These are phyloP conservation scores for Phytophthora hibernalis DNA, from an alignment of 352 stramenopile species.

Conservation along the genomic window DNA sequence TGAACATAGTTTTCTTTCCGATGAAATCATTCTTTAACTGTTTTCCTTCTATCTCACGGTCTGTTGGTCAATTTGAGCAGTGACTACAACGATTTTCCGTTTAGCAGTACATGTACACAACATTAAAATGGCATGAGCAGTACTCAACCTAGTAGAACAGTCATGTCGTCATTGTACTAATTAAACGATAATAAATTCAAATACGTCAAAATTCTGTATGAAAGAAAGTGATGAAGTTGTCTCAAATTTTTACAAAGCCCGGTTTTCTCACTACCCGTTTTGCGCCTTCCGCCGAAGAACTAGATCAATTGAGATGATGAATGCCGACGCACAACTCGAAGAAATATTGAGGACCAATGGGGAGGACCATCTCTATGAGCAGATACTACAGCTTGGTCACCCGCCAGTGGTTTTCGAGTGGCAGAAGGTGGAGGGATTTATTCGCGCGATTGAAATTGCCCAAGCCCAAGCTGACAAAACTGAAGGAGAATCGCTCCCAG, in stretches of 20 bases:
- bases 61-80: too few species aligned
- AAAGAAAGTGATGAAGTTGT: neutral
- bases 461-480: constrained; percentile 3
- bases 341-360: constrained; percentile 22
- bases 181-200: too few species aligned
- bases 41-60: too few species aligned
- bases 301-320: constrained; percentile 16
- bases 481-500: constrained; percentile 2
- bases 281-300: too few species aligned
- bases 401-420: constrained; percentile 22
- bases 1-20: too few species aligned
- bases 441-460: constrained; percentile 31
- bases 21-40: too few species aligned
- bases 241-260: too few species aligned
- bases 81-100: too few species aligned
- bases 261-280: neutral
- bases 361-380: constrained; percentile 7
- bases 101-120: too few species aligned
- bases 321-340: constrained; percentile 33
- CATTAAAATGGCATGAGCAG: too few species aligned
- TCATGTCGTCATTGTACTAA: too few species aligned
- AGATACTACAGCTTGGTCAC: constrained; percentile 22
- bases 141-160: too few species aligned
- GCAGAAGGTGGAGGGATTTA: constrained; percentile 20
- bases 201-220: neutral